Base-by-base conservation (phyloP, 176 grass and related monocot genomes). In the Oryza meyeriana region DNA sequence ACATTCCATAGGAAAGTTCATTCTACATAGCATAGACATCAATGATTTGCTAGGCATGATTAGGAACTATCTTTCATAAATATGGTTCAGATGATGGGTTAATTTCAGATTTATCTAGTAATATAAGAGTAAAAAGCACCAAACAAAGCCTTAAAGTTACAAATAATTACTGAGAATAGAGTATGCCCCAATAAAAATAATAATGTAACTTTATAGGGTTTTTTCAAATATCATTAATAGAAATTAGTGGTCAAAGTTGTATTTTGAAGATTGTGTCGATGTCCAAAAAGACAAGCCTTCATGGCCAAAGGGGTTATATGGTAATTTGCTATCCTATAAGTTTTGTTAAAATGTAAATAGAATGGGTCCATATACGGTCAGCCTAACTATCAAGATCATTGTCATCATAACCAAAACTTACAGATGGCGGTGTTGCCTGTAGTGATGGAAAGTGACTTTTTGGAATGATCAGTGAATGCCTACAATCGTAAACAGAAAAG, bases 391-490 rank as follows among this genome's bases (percentile, higher is more conserved):
- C 44, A 67, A 66, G 41, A 10, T 74, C 18, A 50, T 72, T 65
- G 32, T 65, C 35, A 66, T 64, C 4, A 55, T 64, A 80, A 40
- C 30, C 9, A 34, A 44, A 84, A 85, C 88, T 89, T 87, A 97
- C 94, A 81, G 89, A 32, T 75, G 91, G 85, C 69, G 94, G 87
- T 77, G 94, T 97, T 79, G 81, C 85, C 50, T 88, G 84, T 24
- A 97, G 34, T 35, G 91, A 89, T 71, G 87, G 84, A 75, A 85
- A 91, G 85, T 97, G 94, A 39, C 67, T 67, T 84, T 97, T 97
- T 78, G 94, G 91, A 91, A 97, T 91, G 80, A 97, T 81, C 44
- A 94, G 87, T 32, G 91, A 90, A 82, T 97, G 89, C 81, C 91
- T 93, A 59, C 59, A 79, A 52, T 12, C 64, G 22, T 58, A 63